Base-by-base conservation (phyloP, 441 rosid species). In the Raphanus hybrid region DNA sequence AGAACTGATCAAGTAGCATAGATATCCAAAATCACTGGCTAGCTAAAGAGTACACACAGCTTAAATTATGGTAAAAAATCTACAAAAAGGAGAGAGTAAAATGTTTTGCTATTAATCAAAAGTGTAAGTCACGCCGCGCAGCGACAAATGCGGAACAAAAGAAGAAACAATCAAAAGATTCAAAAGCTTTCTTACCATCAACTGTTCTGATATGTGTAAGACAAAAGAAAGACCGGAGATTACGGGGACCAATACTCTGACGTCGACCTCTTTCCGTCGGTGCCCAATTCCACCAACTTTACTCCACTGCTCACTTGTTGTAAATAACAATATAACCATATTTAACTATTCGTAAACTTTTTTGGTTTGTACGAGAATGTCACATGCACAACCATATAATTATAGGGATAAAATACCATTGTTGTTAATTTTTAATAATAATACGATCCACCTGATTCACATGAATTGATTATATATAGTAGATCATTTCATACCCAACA, bases 161-260 rank as follows among this genome's bases (percentile, higher is more conserved):
- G 43, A 72, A 64, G 43, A 66, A 78, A 66, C 61, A 27, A 32
- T 43, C n/a, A 76, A 76, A 64, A 77, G 71, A 70, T 45, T 29
- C 41, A 71, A 77, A 73, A 50, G 67, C 64, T 52, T 61, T 58
- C 23, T 34, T 41, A 43, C 67, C 76, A 65, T 77, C 71, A 77
- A 77, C 73, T 71, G 57, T 77, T 77, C 57, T 29, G 35, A 45
- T 71, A 34, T 67, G 81, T 72, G 77, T 66, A 78, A 72, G 73
- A 71, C 73, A 72, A 78, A 54, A n/a, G 20, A 66, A 59, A 16
- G 62, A 60, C 59, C 81, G 74, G 48, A 67, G 74, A 73, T 73
- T 73, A 67, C 81, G 81, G 81, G 71, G 77, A 73, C 81, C 81
- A 73, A 78, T 34, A 73, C 70, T 67, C 70, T 67, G 81, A 67